A percentile compares a stretch with the other conserved stretches of the same genome.
Evolutionary conservation across 2,329 filamentous ascomycete species (phyloP).

Genomic region (Colletotrichum lupini): DNA sequence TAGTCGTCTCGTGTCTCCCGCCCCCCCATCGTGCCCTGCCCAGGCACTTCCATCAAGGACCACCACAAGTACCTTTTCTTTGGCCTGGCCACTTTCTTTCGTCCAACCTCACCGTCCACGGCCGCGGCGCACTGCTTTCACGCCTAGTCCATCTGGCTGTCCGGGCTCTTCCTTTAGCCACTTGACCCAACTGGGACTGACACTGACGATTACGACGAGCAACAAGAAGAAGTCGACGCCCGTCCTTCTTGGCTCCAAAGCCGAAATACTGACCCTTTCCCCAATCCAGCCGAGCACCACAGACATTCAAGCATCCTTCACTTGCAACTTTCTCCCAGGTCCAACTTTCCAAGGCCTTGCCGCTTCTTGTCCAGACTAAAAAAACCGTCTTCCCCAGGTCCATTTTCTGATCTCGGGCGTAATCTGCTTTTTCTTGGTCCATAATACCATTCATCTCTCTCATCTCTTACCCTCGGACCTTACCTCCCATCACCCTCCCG

Average conservation of each 20-base stretch:
- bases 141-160: constrained; percentile 14
- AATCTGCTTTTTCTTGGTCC: constrained; percentile 15
- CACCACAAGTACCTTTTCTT: not conserved
- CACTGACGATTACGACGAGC: constrained; percentile 12
- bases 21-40: not conserved
- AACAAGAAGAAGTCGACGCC: not conserved
- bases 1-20: not conserved
- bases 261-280: constrained; percentile 27
- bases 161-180: constrained; percentile 18
- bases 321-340: constrained; percentile 1
- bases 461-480: constrained; percentile 25
- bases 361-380: constrained; percentile 2
- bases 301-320: constrained; percentile 13
- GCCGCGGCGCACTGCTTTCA: constrained; percentile 8
- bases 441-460: constrained; percentile 17
- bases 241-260: constrained; percentile 18
- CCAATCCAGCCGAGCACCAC: constrained; percentile 22
- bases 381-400: constrained; percentile 8
- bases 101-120: constrained; percentile 13
- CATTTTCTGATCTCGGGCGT: not conserved
- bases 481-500: constrained; percentile 22
- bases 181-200: constrained; percentile 28
- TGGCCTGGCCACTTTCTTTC: not conserved
- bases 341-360: not conserved
- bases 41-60: not conserved